These are phyloP conservation scores for Hemileccinum impolitum DNA, from an alignment of 768 basidiomycete species.

Conservation along the genomic window DNA sequence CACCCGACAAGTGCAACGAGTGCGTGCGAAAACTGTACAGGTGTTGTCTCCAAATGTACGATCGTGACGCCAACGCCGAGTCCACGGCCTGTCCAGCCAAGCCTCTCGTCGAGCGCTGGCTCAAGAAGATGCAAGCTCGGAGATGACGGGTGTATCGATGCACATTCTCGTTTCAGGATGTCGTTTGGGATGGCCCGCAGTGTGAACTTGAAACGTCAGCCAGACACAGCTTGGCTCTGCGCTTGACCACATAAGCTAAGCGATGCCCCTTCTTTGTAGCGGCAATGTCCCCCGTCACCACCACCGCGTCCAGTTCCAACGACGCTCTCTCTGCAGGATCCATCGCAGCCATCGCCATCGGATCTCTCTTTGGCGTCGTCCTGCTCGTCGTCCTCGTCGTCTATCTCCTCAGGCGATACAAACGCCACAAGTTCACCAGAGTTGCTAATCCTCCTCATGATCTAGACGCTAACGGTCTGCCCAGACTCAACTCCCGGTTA, in stretches of 20 bases:
- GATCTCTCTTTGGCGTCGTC: constrained; percentile 10
- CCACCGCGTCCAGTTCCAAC: not conserved
- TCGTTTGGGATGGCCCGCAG: constrained; percentile 6
- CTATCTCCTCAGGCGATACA: constrained; percentile 11
- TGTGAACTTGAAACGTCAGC: not conserved
- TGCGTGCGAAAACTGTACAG: constrained; percentile 51
- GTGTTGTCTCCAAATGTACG: constrained; percentile 62
- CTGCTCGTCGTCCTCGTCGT: constrained; percentile 12
- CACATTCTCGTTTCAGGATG: too few species aligned
- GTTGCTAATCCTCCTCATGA: constrained; percentile 13
- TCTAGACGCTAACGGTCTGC: not conserved
- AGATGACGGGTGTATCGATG: not conserved
- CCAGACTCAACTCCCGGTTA: not conserved
- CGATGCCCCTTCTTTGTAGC: not conserved
- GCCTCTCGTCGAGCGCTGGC: constrained; percentile 53
- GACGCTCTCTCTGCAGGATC: constrained; percentile 5
- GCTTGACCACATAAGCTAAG: not conserved
- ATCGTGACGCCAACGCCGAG: constrained; percentile 36
- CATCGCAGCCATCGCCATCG: constrained; percentile 24
- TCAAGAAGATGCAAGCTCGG: constrained; percentile 35
- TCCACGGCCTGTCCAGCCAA: constrained; percentile 64
- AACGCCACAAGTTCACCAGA: constrained; percentile 12
- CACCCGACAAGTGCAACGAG: constrained; percentile 57
- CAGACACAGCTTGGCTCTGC: constrained; percentile 3
- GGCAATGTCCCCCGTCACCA: constrained; percentile 14